These are phyloP conservation scores for Linum lewisii DNA, from an alignment of 345 rosid species.

Conservation along the genomic window DNA sequence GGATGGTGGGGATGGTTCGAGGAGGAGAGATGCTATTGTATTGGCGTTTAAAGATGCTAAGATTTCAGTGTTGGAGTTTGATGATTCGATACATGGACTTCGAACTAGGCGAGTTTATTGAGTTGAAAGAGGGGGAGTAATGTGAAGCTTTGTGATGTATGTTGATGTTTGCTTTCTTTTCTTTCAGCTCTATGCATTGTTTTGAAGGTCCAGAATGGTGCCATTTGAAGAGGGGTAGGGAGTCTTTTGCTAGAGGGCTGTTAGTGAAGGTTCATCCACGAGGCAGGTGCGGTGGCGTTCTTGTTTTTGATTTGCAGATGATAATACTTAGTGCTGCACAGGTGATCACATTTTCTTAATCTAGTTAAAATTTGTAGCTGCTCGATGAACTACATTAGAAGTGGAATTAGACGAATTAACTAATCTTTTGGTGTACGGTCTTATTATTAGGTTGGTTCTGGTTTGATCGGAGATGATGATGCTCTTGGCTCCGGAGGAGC, in stretches of 20 bases:
- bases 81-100: conserved; percentile 81
- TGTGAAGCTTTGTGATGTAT: not conserved
- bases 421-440: not conserved
- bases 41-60: conserved; percentile 75
- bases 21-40: conserved; percentile 71
- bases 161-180: conserved; percentile 8
- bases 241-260: conserved; percentile 79
- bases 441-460: conserved; percentile 57
- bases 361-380: not conserved
- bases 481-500: conserved; percentile 55
- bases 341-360: conserved; percentile 36
- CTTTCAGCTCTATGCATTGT: conserved; percentile 96
- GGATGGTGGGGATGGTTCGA: conserved; percentile 55
- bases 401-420: not conserved
- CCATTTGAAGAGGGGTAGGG: conserved; percentile 92
- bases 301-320: conserved; percentile 94
- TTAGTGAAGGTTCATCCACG: conserved; percentile 89
- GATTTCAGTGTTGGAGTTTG: conserved; percentile 78
- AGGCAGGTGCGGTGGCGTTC: conserved; percentile 92
- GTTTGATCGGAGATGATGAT: conserved; percentile 88
- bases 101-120: conserved; percentile 41
- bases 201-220: conserved; percentile 96
- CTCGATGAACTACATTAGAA: not conserved
- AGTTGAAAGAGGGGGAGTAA: not conserved
- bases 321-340: conserved; percentile 87